A percentile compares a stretch with the other conserved stretches of the same genome.
These are phyloP conservation scores for Candida insectalens DNA, from an alignment of 805 yeast genomes.

Conservation along the genomic window DNA sequence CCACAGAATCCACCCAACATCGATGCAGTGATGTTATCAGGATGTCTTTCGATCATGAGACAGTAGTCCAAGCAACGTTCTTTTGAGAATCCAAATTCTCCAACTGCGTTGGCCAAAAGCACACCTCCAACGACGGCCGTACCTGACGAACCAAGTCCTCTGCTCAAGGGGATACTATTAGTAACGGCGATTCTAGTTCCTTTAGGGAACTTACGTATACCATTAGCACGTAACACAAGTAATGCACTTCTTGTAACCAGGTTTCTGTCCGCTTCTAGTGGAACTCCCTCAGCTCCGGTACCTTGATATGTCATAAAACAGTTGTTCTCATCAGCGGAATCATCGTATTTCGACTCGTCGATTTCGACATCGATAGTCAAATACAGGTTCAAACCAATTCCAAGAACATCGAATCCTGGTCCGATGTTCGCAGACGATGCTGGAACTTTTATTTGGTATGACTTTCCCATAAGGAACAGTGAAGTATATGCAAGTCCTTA, in stretches of 20 bases:
- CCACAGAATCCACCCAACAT: slow-evolving; percentile 99
- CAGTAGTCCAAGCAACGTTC: slow-evolving; percentile 88
- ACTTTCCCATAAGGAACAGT: too few species aligned
- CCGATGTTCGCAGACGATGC: slow-evolving; percentile 98
- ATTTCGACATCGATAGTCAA: slow-evolving; percentile 61
- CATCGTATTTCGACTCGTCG: slow-evolving; percentile 35
- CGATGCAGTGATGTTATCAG: slow-evolving; percentile 97
- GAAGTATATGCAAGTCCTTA: too few species aligned
- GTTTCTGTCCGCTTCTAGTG: slow-evolving; percentile 67
- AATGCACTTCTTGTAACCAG: slow-evolving; percentile 89
- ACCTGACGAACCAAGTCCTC: slow-evolving; percentile 96
- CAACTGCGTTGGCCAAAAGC: slow-evolving; percentile 78
- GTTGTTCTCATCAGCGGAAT: slow-evolving; percentile 55
- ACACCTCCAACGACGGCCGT: slow-evolving; percentile 99
- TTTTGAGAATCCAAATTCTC: slow-evolving; percentile 61
- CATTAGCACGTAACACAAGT: slow-evolving; percentile 81
- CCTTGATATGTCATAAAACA: slow-evolving; percentile 59
- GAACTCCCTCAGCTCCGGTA: slow-evolving; percentile 77
- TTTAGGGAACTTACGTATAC: slow-evolving; percentile 62
- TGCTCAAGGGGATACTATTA: slow-evolving; percentile 92
- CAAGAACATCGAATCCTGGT: slow-evolving; percentile 96
- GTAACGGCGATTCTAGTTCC: slow-evolving; percentile 75
- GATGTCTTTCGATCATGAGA: slow-evolving; percentile 95
- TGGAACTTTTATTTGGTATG: slow-evolving; percentile 77
- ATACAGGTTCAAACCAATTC: slow-evolving; percentile 75